Base-by-base conservation (phyloP, 2,329 filamentous ascomycete genomes). In the Monilinia laxa region DNA sequence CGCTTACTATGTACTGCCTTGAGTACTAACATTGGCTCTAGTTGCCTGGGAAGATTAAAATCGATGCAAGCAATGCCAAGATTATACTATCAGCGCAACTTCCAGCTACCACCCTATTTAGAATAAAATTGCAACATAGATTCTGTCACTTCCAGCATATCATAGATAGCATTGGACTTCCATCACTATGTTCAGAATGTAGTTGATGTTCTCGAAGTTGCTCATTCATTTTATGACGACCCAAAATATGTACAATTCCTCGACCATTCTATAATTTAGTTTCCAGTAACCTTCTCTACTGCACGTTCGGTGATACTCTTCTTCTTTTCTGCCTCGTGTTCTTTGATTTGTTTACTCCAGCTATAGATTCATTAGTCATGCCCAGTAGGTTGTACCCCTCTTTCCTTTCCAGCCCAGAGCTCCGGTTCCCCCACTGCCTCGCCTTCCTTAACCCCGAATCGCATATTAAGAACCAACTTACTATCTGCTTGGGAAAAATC, bases 401-500 rank as follows among this genome's bases (percentile, higher is more conserved):
- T 70, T 66, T 53, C 38, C 18, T 35, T n/a, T 28, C 45, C 38
- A 28, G 10, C 14, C 2, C 16, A n/a, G 23, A 31, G 18, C 40
- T 2, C 28, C 28, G 28, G 28, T 23, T 14, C 11, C 31, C 14
- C 16, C 35, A 55, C 11, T 2, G 18, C 18, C 14, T 18, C n/a
- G 7, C 28, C 31, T 18, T 7, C 20, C 11, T 6, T 12, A 9
- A 2, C 20, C 11, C 20, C 28, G 3, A n/a, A 20, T 58, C n/a
- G 18, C 25, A 56, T 31, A 60, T 38, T 18, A 4, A n/a, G n/a
- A 25, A 47, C 38, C 62, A 42, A 85, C 90, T 75, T 83, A 94
- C 91, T 90, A 87, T 87, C 92, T 85, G 81, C 91, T 95, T 58
- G 91, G 91, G 79, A 89, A 93, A 84, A 93, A 95, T 75, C 90